Evolutionary conservation across 2,329 filamentous ascomycete species (phyloP).

Genomic region (Alternaria atra): DNA sequence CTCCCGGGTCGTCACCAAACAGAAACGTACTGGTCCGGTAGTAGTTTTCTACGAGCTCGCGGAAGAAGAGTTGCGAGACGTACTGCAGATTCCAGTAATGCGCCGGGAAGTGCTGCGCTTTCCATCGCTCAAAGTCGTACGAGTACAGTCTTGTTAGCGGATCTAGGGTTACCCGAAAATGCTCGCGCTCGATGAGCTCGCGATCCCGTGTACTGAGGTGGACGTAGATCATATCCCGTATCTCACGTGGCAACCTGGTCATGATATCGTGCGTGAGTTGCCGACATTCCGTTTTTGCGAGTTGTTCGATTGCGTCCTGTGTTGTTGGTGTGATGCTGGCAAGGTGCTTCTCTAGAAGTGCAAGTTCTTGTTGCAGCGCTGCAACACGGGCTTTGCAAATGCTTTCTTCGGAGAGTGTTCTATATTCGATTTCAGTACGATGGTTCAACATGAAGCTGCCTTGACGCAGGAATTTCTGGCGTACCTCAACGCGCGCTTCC

Average conservation of each 20-base stretch:
- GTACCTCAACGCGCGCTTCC: constrained; percentile 6
- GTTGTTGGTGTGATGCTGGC: constrained; percentile 9
- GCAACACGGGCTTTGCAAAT: constrained; percentile 12
- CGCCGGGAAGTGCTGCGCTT: constrained; percentile 23
- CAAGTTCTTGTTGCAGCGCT: constrained; percentile 13
- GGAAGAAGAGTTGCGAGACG: constrained; percentile 12
- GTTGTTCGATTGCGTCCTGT: constrained; percentile 11
- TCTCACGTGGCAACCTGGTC: constrained; percentile 22
- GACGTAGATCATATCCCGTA: constrained; percentile 32
- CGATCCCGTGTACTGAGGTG: constrained; percentile 20
- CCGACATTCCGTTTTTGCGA: constrained; percentile 28
- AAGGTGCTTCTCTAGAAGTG: constrained; percentile 16
- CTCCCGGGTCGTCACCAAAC: constrained; percentile 26
- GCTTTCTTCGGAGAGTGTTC: constrained; percentile 11
- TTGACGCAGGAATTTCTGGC: not conserved
- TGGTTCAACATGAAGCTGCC: not conserved
- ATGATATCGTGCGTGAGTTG: constrained; percentile 15
- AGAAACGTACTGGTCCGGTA: constrained; percentile 30
- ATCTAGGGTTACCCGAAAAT: constrained; percentile 31
- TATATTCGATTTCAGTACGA: not conserved
- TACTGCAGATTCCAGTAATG: constrained; percentile 27
- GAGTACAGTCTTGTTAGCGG: constrained; percentile 27
- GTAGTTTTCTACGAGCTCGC: constrained; percentile 29
- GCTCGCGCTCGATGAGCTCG: constrained; percentile 28
- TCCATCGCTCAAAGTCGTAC: constrained; percentile 27